Base-by-base conservation (phyloP, 2,329 filamentous ascomycete species). In the Penicillium sp. region DNA sequence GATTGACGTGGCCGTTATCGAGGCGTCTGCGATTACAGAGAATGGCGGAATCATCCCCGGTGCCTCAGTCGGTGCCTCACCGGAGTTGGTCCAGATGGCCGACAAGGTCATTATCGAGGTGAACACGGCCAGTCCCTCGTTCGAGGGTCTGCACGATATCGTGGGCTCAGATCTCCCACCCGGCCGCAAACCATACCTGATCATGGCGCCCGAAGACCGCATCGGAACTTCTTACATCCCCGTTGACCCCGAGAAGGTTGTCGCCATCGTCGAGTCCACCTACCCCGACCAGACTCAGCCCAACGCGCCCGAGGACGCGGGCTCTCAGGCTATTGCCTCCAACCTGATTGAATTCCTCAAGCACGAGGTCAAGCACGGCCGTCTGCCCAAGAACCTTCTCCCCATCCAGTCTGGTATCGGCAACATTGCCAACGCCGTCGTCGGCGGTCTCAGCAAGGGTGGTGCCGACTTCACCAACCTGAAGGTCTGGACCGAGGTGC, bases 101-200 rank as follows among this genome's bases (percentile, higher is more conserved):
- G 91, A 96, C 74, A 96, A 96, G 81, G 83, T 96, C 77, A 92
- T 96, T 71, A 91, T 96, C 71, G 92, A 96, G 79, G 89, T 96
- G 78, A 96, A 96, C 81, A 96, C 92, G 0, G 82, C 91, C 1
- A 85, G 90, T 52, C 92, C 92, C 5, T 91, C 87, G 44, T 93
- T 96, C 70, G 89, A 95, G 75, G 92, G 91, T 54, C 84, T 96
- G 18, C 92, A 96, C 81, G 92, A 96, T 70, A 96, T 96, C 73
- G 92, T 90, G 61, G 89, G 93, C 84, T 91, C 89, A n/a, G 89
- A 95, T 66, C 80, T 93, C 11, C 92, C 92, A 18, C 92, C 92
- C 2, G 79, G 83, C 65, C 84, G 91, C 66, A 96, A 95, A 80
- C 92, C 92, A 1, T 95, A 94, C 78, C 82, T 95, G 27, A 88